Base-by-base conservation (phyloP, 495 filamentous ascomycete species). In the Penicillium steckii region DNA sequence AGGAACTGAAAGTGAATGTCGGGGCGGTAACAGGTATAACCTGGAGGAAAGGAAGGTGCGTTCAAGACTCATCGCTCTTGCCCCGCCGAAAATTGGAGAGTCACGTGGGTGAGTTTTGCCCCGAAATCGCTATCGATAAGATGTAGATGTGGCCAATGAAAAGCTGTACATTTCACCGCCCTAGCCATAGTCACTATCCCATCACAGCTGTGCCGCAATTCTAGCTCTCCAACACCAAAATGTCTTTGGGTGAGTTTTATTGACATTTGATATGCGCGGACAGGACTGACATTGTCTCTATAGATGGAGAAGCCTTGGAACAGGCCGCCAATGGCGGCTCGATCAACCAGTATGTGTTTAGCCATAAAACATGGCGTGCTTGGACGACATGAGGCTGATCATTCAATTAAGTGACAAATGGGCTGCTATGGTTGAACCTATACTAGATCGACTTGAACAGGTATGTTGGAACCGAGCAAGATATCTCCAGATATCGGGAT, bases 291-390 rank as follows among this genome's bases (percentile, higher is more conserved):
- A 3, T 24, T 12, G 6, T 10, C 6, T 8, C 32, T 24, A 62
- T 51, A 71, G 82, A 84, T 56, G 85, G 90, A 61, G 80, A 81
- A 63, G 70, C 87, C 56, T 74, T 94, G 40, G 73, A 76, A 57
- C 69, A 63, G 55, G 78, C 82, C 68, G 85, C 87, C 56, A 73
- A 79, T 56, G 86, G 87, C 67, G 84, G 84, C 35, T 69, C 76
- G 21, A 83, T 93, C 68, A 83, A 89, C 55, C 76, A 80, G 89
- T 91, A 80, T 68, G 76, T 65, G 30, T 56, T 41, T 48, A 41
- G 3, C 30, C 48, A 9, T 22, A 33, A n/a, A 17, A 32, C 8
- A 32, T 41, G 35, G 18, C 8, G 19, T 43, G 18, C 24, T 45
- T 24, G 33, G 50, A 46, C 44, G 33, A 51, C 46, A 22, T 50